Base-by-base conservation (phyloP, 73 alveolate genomes). In the Paramecium tetraurelia region DNA sequence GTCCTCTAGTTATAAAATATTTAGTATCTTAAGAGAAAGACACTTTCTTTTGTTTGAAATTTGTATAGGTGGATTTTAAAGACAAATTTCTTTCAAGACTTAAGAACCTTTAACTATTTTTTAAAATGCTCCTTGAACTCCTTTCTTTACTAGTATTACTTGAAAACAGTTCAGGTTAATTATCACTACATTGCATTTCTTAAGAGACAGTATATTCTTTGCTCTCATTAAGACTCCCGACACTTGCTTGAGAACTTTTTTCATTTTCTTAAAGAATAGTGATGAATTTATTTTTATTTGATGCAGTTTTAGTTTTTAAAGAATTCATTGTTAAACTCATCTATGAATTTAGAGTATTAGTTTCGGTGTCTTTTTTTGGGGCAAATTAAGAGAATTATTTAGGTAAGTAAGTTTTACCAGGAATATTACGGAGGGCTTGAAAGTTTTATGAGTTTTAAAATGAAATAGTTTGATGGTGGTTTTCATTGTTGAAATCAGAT, bases 291-390 rank as follows among this genome's bases (percentile, higher is more conserved):
- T 72, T 33, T 16, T 22, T 3, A 20, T 36, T 72, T 40, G 12
- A 18, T 5, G 35, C 21, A 12, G 46, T 72, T 44, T 46, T 80
- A 22, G 20, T 5, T 53, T 12, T 53, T 18, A 18, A 3, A 53
- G 69, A 53, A 53, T 53, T 53, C 5, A 53, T 53, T 53, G 69
- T 16, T 18, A 16, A 7, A 18, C 69, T 44, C 9, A 80, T 44
- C 14, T 80, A 43, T 40, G 89, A 76, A 18, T 76, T 35, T 10
- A 40, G n/a, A 16, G 89, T 33, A 38, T 14, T 68, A 7, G 72
- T 76, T 20, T 76, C 89, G 3, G 21, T 38, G 43, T 76, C 89
- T 35, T 41, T 76, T 76, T 36, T 76, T n/a, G 89, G 89, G 0
- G 89, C 89, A 76, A 76, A 76, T 36, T 76, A 40, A 0, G 89